Evolutionary conservation across 495 filamentous ascomycete genomes (phyloP).

Genomic region (Penicillium simplicissimum): DNA sequence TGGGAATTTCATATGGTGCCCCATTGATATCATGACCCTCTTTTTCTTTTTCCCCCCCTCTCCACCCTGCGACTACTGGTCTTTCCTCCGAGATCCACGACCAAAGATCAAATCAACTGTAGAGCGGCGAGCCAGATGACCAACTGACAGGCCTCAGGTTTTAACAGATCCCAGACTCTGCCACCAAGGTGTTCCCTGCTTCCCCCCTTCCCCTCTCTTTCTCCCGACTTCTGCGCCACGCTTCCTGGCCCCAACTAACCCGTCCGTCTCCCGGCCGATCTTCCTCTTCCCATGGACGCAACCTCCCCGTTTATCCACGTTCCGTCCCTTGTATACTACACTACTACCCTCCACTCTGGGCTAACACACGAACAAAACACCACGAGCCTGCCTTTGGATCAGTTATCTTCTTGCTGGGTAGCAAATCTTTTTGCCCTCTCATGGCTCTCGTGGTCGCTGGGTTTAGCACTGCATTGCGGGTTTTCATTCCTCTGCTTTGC

Average conservation of each 20-base stretch:
- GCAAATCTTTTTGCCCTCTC: not conserved
- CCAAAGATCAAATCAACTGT: not conserved
- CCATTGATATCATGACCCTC: not conserved
- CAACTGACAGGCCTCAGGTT: not conserved
- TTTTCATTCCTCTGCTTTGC: not conserved
- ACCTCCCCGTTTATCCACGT: conserved; percentile 14
- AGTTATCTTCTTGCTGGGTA: not conserved
- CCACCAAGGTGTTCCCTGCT: not conserved
- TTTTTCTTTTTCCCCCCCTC: conserved; percentile 10
- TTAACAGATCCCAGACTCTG: not conserved
- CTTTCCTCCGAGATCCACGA: not conserved
- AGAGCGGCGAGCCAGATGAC: conserved; percentile 2
- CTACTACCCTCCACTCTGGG: not conserved
- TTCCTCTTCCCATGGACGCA: conserved; percentile 20
- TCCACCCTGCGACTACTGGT: not conserved
- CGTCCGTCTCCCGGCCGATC: conserved; percentile 19
- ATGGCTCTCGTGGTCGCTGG: not conserved
- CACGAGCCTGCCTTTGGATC: not conserved
- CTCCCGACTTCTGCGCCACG: conserved; percentile 17
- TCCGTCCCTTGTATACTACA: conserved; percentile 8
- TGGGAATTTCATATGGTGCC: not conserved
- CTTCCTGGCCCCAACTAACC: conserved; percentile 13
- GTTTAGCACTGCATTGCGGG: not conserved
- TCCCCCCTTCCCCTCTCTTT: conserved; percentile 4
- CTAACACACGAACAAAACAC: not conserved